Base-by-base conservation (phyloP, 2,329 filamentous ascomycete species). In the Hypoxylon sp. region DNA sequence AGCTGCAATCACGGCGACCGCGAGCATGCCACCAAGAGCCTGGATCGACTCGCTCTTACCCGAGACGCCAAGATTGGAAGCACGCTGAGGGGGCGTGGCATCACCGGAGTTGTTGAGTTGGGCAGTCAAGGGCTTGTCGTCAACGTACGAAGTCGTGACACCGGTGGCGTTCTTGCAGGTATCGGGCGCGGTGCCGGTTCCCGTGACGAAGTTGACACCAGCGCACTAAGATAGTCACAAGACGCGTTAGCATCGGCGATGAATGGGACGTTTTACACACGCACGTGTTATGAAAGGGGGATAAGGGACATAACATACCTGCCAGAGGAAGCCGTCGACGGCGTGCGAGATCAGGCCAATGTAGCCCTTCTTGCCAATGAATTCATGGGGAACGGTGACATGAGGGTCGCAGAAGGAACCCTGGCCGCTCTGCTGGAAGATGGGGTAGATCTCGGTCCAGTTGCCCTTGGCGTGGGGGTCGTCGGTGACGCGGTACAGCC, bases 401-500 rank as follows among this genome's bases (percentile, higher is more conserved):
- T 73, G 71, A 0, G 84, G 82, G 72, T 85, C 76, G 77, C 88
- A 91, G 70, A 86, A 88, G 54, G 79, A 76, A 59, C 88, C 87
- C 1, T 85, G 78, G 15, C 87, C 87, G 60, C 77, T 85, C 78
- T 90, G 87, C 72, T 81, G 75, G 35, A 88, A 79, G 58, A 87
- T 83, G 31, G 84, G 85, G 73, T 83, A 86, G 55, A 88, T 74
- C 74, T 88, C 80, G 27, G 85, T 83, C 88, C 88, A 90, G 74
- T 84, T 84, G 19, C 80, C 78, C 48, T 75, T 73, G 47, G 81
- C 84, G 10, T 80, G 80, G 52, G 79, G 72, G 72, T 88, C 87
- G 19, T 84, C 80, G 11, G 87, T 89, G 69, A 83, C 85, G 68
- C 88, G 87, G 80, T 88, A 86, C 15, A 90, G 81, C 84, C 84